A percentile compares a stretch with the other conserved stretches of the same genome.
Evolutionary conservation across 2,329 filamentous ascomycete species (phyloP).

Genomic region (Septoria petroselini): DNA sequence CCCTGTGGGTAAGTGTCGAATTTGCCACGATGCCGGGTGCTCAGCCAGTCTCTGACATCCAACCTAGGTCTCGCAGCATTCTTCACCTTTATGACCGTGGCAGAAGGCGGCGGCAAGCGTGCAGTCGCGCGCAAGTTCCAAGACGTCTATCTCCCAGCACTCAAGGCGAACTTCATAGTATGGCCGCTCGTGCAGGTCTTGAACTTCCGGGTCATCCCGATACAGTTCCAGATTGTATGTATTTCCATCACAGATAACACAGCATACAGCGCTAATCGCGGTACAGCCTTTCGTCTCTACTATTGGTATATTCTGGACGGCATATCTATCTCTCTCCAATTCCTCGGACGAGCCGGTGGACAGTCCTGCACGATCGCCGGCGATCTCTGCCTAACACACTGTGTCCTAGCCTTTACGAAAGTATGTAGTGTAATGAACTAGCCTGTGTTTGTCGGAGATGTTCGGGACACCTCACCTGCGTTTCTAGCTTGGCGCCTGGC

Average conservation of each 20-base stretch:
- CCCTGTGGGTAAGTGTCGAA: slow-evolving; percentile 63
- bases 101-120: slow-evolving; percentile 82
- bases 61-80: slow-evolving; percentile 70
- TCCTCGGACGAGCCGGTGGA: slow-evolving; percentile 65
- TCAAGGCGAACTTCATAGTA: slow-evolving; percentile 92
- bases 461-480: slow-evolving; percentile 8
- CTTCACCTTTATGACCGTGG: slow-evolving; percentile 94
- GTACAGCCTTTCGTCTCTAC: slow-evolving; percentile 91
- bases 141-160: slow-evolving; percentile 87
- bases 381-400: slow-evolving; percentile 16
- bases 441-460: slow-evolving; percentile 6
- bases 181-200: slow-evolving; percentile 96
- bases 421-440: not conserved
- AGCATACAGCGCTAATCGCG: slow-evolving; percentile 11
- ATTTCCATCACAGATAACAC: slow-evolving; percentile 28
- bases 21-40: not conserved
- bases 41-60: not conserved
- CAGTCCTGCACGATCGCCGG: slow-evolving; percentile 21
- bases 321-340: slow-evolving; percentile 90
- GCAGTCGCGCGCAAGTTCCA: slow-evolving; percentile 80
- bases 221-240: slow-evolving; percentile 92
- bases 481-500: slow-evolving; percentile 15
- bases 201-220: slow-evolving; percentile 92
- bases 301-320: slow-evolving; percentile 95
- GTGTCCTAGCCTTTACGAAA: not conserved